Percentiles rank a stretch among this genome's conserved stretches.
Evolutionary conservation across 1,284 basidiomycete genomes (phyloP).

Genomic region (Papiliotrema laurentii): DNA sequence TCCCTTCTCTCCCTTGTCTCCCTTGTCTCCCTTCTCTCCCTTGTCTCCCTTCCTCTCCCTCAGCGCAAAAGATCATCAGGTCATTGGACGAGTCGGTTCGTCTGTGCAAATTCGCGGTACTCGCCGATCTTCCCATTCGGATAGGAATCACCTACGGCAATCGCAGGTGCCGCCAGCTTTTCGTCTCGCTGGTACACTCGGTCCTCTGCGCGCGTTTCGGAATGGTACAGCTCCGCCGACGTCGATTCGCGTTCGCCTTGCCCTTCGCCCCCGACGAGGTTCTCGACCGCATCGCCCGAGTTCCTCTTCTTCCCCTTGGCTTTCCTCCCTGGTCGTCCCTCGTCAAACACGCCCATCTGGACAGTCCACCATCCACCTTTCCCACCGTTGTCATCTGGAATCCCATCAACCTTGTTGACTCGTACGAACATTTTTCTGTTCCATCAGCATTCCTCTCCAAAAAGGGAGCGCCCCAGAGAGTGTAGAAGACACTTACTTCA

Average conservation of each 20-base stretch:
- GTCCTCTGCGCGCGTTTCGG: no score
- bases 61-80: no score
- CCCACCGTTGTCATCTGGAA: constrained; percentile 39
- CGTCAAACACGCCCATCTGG: constrained; percentile 43
- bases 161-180: no score
- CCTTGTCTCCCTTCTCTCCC: no score
- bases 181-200: no score
- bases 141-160: no score
- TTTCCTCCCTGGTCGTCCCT: constrained; percentile 45
- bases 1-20: no score
- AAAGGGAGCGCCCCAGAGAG: neutral
- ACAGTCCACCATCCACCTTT: constrained; percentile 50
- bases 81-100: no score
- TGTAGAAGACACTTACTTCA: constrained; percentile 36
- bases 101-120: no score
- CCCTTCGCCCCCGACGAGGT: neutral
- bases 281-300: constrained; percentile 1
- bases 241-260: neutral
- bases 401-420: constrained; percentile 43
- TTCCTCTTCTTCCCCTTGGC: constrained; percentile 27
- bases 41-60: no score
- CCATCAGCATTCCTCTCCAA: neutral
- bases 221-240: no score
- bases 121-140: no score
- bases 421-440: constrained; percentile 48